These are phyloP conservation scores for Pilaira anomala DNA, from an alignment of 192 early-diverging fungal species.

Conservation along the genomic window DNA sequence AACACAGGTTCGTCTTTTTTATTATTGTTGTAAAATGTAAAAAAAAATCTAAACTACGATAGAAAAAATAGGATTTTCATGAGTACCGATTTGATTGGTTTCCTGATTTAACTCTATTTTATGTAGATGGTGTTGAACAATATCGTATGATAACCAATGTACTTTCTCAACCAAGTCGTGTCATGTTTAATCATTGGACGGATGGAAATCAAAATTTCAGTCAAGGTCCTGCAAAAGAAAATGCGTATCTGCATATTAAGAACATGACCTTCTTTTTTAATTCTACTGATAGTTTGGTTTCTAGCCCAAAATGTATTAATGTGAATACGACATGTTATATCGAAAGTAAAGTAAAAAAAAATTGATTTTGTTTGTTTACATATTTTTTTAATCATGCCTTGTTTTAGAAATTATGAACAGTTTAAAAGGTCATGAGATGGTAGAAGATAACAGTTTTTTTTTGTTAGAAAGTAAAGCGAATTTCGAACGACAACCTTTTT, in stretches of 20 bases:
- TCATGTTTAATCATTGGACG: constrained; percentile 37
- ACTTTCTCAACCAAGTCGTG: constrained; percentile 2
- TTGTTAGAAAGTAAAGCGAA: no score
- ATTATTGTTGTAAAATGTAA: neutral
- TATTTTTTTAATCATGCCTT: no score
- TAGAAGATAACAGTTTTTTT: no score
- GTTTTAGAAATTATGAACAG: no score
- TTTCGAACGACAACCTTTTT: no score
- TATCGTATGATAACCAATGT: constrained; percentile 18
- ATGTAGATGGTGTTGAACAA: constrained; percentile 12
- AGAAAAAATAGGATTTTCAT: constrained; percentile 19
- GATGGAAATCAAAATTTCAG: constrained; percentile 29
- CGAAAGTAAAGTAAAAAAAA: neutral
- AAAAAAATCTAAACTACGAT: neutral
- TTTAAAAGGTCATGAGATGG: no score
- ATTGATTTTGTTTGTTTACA: no score
- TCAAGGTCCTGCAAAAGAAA: constrained; percentile 16
- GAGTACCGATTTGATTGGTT: constrained; percentile 39
- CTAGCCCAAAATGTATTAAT: neutral
- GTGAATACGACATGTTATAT: neutral
- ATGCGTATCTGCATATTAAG: constrained; percentile 7
- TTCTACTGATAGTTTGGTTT: neutral
- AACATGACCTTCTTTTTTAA: constrained; percentile 30
- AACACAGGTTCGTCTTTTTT: neutral
- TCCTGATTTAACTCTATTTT: constrained; percentile 16